Evolutionary conservation across 2,329 filamentous ascomycete species (phyloP).

Genomic region (Lachnellula suecica): DNA sequence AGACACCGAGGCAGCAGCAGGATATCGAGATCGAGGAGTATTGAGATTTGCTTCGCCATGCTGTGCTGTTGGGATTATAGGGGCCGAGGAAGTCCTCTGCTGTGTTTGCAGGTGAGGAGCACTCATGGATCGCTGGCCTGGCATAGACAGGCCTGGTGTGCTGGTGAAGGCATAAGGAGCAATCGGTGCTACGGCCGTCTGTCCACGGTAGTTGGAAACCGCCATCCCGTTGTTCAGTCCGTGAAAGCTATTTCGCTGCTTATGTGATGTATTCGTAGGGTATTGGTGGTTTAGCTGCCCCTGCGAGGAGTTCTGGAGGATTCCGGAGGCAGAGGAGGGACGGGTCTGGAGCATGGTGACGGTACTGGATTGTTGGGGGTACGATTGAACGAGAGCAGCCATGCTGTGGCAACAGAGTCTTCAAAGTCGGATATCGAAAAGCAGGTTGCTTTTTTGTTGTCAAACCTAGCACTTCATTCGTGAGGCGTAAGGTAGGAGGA

Average conservation of each 20-base stretch:
- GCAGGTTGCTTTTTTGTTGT: constrained; percentile 19
- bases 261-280: constrained; percentile 39
- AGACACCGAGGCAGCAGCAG: constrained; percentile 52
- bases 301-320: constrained; percentile 36
- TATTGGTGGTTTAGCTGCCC: constrained; percentile 45
- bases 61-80: constrained; percentile 42
- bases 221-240: constrained; percentile 46
- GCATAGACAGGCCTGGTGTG: constrained; percentile 63
- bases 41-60: constrained; percentile 32
- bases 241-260: constrained; percentile 51
- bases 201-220: constrained; percentile 53
- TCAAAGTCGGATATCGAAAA: constrained; percentile 22
- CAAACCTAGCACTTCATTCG: constrained; percentile 19
- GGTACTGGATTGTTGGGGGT: constrained; percentile 72
- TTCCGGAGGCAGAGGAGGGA: constrained; percentile 62
- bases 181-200: constrained; percentile 52
- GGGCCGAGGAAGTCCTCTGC: constrained; percentile 52
- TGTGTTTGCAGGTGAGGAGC: constrained; percentile 55
- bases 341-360: constrained; percentile 75
- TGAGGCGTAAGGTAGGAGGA: constrained; percentile 5
- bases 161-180: constrained; percentile 76
- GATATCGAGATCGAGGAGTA: constrained; percentile 41
- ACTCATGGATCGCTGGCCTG: constrained; percentile 26
- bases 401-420: constrained; percentile 50
- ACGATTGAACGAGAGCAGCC: constrained; percentile 83